Evolutionary conservation across 257 asterid species (phyloP).

Genomic region (Capsicum rhomboideum): DNA sequence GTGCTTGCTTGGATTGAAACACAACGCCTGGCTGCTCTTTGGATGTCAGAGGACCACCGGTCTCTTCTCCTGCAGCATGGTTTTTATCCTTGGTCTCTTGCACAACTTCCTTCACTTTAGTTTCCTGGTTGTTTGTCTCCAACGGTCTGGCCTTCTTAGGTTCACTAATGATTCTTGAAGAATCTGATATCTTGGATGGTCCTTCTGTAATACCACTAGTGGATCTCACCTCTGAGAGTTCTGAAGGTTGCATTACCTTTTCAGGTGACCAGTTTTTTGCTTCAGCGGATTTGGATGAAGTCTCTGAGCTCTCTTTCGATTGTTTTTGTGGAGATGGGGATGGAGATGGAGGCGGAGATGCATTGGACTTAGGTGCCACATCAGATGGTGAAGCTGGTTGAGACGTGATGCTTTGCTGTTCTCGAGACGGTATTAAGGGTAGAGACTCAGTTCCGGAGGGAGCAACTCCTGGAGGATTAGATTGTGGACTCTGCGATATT

Average conservation of each 20-base stretch:
- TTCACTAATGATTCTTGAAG: conserved; percentile 3
- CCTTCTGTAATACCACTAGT: background rate
- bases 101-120: conserved; percentile 36
- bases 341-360: conserved; percentile 32
- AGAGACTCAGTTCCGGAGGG: conserved; percentile 19
- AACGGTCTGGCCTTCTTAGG: conserved; percentile 16
- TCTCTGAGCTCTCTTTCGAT: conserved; percentile 14
- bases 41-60: conserved; percentile 6
- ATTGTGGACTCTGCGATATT: conserved; percentile 14
- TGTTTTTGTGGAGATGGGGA: conserved; percentile 28
- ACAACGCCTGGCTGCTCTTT: conserved; percentile 10
- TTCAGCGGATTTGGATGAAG: conserved; percentile 6
- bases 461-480: conserved; percentile 14
- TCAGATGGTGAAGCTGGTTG: conserved; percentile 30
- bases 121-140: background rate
- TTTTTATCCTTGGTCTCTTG: conserved; percentile 16
- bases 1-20: conserved; percentile 13
- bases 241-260: conserved; percentile 10
- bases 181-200: conserved; percentile 10
- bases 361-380: conserved; percentile 23
- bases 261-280: conserved; percentile 5
- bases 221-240: conserved; percentile 7
- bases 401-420: conserved; percentile 22
- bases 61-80: conserved; percentile 12
- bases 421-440: conserved; percentile 30